A percentile compares a stretch with the other conserved stretches of the same genome.
Conservation (phyloP, 1,284 basidiomycete genomes). For the Phlebopus sp. region DNA sequence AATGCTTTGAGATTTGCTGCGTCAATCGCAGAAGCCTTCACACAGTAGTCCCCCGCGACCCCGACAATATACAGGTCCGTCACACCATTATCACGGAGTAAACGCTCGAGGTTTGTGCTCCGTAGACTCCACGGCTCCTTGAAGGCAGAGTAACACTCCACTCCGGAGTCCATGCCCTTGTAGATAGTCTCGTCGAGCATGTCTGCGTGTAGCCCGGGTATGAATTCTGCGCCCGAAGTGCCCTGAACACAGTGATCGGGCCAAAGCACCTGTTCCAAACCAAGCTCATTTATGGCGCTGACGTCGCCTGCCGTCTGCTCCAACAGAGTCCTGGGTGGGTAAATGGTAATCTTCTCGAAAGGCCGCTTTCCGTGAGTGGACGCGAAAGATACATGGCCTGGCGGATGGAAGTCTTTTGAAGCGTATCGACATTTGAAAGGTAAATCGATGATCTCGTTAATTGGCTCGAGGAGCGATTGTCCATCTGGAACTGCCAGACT, state of each 20-base stretch:
- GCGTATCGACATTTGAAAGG: constrained; percentile 43
- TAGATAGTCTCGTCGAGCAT: constrained; percentile 39
- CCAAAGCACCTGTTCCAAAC: constrained; percentile 47
- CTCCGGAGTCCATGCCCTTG: constrained; percentile 43
- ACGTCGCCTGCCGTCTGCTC: constrained; percentile 19
- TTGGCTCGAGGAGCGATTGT: constrained; percentile 37
- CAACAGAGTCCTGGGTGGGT: constrained; percentile 38
- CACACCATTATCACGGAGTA: constrained; percentile 35
- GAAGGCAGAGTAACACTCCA: constrained; percentile 56
- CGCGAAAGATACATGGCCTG: constrained; percentile 50
- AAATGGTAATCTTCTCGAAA: constrained; percentile 36
- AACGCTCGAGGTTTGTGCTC: constrained; percentile 36
- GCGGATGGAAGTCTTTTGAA: constrained; percentile 50
- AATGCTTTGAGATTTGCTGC: constrained; percentile 37
- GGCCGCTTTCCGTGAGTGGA: constrained; percentile 36
- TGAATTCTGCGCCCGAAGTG: constrained; percentile 42
- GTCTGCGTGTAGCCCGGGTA: constrained; percentile 37
- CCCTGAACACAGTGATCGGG: constrained; percentile 49
- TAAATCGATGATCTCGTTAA: constrained; percentile 40
- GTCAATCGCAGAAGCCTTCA: constrained; percentile 47
- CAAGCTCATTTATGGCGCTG: constrained; percentile 18
- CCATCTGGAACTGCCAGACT: constrained; percentile 46
- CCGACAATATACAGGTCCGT: constrained; percentile 50
- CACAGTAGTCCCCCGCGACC: constrained; percentile 53
- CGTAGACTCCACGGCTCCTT: constrained; percentile 44